Conservation (phyloP, 75 land plant genomes). For the Sequoia sempervirens region DNA sequence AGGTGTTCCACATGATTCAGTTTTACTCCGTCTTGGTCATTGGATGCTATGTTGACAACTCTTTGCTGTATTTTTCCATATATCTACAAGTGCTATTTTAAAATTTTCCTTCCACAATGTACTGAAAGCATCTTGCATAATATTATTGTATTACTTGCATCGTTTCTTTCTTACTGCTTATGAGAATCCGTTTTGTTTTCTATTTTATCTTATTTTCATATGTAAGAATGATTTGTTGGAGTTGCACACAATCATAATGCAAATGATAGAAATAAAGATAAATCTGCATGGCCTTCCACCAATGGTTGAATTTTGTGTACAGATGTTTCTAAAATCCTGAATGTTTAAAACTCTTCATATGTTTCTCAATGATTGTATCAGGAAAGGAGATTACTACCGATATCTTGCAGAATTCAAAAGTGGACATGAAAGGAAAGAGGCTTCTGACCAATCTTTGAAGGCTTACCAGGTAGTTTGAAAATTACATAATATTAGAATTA, state of each 20-base stretch:
- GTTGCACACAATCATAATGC: neutral
- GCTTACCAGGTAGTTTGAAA: constrained; percentile 61
- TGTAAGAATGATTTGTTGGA: neutral
- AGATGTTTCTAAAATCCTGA: neutral
- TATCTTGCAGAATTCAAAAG: constrained; percentile 92
- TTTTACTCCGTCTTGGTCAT: neutral
- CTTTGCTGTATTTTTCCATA: neutral
- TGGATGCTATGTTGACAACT: neutral
- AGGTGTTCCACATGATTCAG: neutral
- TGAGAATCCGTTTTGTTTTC: neutral
- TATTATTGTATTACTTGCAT: neutral
- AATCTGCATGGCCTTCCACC: neutral
- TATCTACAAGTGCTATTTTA: neutral
- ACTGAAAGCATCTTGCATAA: neutral
- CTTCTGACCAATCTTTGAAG: constrained; percentile 82
- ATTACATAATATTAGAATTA: neutral
- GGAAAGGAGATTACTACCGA: constrained; percentile 97
- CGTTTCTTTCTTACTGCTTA: neutral
- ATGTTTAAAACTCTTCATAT: neutral
- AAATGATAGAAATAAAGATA: neutral
- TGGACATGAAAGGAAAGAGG: constrained; percentile 82
- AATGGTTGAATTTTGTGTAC: neutral
- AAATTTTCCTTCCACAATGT: neutral
- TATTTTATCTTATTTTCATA: neutral
- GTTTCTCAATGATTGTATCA: constrained; percentile 14